Percentiles rank a stretch among this genome's conserved stretches.
Conservation (phyloP, 352 stramenopile species). For the Phytophthora foliorum region DNA sequence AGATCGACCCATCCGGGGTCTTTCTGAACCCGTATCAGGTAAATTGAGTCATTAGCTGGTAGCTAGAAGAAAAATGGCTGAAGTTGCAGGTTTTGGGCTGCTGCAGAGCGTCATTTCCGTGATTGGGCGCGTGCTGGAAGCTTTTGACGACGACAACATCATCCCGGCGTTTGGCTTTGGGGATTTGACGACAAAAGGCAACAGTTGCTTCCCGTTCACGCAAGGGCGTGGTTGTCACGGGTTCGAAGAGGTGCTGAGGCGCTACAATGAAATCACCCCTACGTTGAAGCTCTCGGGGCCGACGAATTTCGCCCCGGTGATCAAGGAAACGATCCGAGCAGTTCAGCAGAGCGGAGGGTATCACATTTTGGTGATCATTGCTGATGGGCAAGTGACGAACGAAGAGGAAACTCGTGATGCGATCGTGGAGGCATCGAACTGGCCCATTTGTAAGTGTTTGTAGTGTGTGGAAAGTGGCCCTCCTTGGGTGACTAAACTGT, state of each 20-base stretch:
- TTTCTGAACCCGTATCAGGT: slow-evolving; percentile 78
- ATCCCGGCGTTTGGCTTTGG: slow-evolving; percentile 82
- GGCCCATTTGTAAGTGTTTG: slow-evolving; percentile 64
- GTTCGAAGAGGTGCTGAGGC: slow-evolving; percentile 62
- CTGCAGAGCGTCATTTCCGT: slow-evolving; percentile 68
- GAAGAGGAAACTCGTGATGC: slow-evolving; percentile 64
- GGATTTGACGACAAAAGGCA: slow-evolving; percentile 60
- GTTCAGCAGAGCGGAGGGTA: slow-evolving; percentile 62
- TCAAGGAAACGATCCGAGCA: slow-evolving; percentile 59
- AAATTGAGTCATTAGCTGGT: background rate
- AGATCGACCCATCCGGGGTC: slow-evolving; percentile 61
- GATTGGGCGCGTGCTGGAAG: slow-evolving; percentile 71
- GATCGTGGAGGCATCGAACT: slow-evolving; percentile 77
- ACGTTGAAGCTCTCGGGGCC: slow-evolving; percentile 68
- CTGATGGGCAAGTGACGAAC: slow-evolving; percentile 82
- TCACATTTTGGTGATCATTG: slow-evolving; percentile 84
- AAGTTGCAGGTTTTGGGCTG: slow-evolving; percentile 1
- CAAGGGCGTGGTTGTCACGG: slow-evolving; percentile 51
- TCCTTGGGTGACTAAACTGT: background rate
- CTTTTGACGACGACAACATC: slow-evolving; percentile 87
- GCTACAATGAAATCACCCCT: slow-evolving; percentile 74
- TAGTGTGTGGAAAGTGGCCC: background rate
- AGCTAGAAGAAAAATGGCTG: background rate
- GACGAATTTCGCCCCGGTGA: slow-evolving; percentile 85
- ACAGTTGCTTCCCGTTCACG: slow-evolving; percentile 54